Conservation (phyloP, 1,284 basidiomycete genomes). For the Microstroma glucosiphilum region DNA sequence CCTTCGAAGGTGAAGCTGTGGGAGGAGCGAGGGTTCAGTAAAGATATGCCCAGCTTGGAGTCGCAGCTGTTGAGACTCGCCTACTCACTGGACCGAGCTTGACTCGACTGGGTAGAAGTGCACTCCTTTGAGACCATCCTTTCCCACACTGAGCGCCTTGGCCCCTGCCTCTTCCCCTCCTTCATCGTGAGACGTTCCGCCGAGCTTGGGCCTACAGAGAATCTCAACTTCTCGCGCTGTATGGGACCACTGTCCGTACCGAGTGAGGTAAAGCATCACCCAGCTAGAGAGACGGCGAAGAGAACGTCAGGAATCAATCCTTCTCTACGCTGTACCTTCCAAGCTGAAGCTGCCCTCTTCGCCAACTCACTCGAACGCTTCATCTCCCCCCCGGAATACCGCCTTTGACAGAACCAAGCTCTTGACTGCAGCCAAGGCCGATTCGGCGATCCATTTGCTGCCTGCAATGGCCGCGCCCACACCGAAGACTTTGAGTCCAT, state of each 20-base stretch:
- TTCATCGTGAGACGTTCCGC: background rate
- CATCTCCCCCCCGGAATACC: conserved; percentile 8
- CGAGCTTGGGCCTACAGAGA: background rate
- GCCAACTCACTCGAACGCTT: background rate
- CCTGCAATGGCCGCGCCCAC: conserved; percentile 18
- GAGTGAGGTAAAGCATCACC: conserved; percentile 16
- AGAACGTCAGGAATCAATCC: no score
- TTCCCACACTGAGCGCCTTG: background rate
- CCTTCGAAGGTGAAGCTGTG: conserved; percentile 11
- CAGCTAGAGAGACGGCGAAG: background rate
- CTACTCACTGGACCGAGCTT: background rate
- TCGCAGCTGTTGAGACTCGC: background rate
- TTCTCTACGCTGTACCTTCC: background rate
- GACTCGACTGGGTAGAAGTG: background rate
- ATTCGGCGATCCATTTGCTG: conserved; percentile 12
- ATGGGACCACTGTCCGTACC: conserved; percentile 5
- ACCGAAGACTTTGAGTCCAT: conserved; percentile 15
- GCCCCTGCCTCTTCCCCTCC: conserved; percentile 5
- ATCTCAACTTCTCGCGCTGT: conserved; percentile 18
- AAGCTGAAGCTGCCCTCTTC: no score
- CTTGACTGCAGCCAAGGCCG: background rate
- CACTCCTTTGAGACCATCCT: background rate
- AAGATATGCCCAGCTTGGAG: background rate
- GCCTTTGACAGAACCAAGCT: conserved; percentile 8
- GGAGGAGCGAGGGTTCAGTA: background rate